A percentile compares a stretch with the other conserved stretches of the same genome.
Conservation (phyloP, 1,139 yeast species). For the Trichomonascaceae sp. region DNA sequence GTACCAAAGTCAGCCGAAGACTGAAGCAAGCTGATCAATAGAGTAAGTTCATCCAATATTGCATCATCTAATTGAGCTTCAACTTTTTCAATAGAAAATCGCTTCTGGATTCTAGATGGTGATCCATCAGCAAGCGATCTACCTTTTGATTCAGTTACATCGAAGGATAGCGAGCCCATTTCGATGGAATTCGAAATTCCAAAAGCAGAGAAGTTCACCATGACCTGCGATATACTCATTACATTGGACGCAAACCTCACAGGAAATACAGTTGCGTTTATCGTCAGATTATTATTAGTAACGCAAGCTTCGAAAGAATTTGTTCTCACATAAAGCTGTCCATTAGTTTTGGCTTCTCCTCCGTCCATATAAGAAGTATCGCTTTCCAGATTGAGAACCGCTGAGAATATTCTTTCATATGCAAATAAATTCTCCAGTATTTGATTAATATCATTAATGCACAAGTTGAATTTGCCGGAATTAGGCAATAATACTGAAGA, state of each 20-base stretch:
- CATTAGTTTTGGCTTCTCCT: not conserved
- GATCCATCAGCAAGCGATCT: not conserved
- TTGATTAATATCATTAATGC: conserved; percentile 13
- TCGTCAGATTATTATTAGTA: not conserved
- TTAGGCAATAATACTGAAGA: conserved; percentile 20
- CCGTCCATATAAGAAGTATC: not conserved
- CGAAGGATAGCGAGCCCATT: not conserved
- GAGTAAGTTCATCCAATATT: not conserved
- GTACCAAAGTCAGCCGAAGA: not conserved
- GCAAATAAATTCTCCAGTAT: conserved; percentile 11
- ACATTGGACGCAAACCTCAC: conserved; percentile 16
- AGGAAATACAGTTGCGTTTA: conserved; percentile 19
- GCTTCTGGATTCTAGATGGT: conserved; percentile 3
- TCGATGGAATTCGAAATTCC: not conserved
- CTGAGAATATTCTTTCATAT: not conserved
- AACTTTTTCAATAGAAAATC: conserved; percentile 11
- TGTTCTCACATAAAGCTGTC: not conserved
- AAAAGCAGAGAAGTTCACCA: not conserved
- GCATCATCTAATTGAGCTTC: conserved; percentile 7
- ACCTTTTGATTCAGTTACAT: not conserved
- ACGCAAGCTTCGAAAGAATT: conserved; percentile 1
- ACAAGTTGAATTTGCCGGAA: conserved; percentile 13
- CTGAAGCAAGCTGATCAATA: not conserved
- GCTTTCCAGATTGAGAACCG: not conserved
- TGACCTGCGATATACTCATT: conserved; percentile 6